phyloP scores from a whole-genome alignment of 495 filamentous ascomycete species.

The Hypomontagnella submonticulosa region DNA sequence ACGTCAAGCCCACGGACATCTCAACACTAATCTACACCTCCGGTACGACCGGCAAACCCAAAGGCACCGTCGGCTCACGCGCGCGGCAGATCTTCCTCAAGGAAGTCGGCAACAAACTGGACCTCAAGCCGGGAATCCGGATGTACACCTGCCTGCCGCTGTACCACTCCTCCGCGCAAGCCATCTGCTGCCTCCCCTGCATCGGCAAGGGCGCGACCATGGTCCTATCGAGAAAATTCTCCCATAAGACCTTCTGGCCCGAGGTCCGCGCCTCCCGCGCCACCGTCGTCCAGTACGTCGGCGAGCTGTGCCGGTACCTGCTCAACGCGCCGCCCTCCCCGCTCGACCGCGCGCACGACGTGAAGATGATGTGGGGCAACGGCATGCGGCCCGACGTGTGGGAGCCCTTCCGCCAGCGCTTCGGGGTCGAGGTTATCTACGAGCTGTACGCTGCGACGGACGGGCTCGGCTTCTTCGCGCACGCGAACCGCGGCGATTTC shows the following conservation, averaged over 20 bases:
- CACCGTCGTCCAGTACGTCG: conserved; percentile 80
- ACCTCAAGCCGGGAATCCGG: conserved; percentile 54
- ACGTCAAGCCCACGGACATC: conserved; percentile 20
- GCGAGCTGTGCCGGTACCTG: conserved; percentile 81
- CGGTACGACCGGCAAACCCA: conserved; percentile 65
- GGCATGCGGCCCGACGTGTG: conserved; percentile 82
- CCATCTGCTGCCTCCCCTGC: conserved; percentile 60
- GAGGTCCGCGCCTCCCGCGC: conserved; percentile 75
- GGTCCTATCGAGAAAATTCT: conserved; percentile 76
- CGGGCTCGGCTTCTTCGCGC: conserved; percentile 59
- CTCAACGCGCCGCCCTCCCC: conserved; percentile 72
- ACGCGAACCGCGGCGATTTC: conserved; percentile 67
- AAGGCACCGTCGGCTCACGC: conserved; percentile 53
- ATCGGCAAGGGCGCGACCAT: conserved; percentile 67
- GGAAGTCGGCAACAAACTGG: conserved; percentile 19
- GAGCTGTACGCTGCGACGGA: conserved; percentile 76
- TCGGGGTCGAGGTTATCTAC: conserved; percentile 64
- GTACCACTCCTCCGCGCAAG: conserved; percentile 78
- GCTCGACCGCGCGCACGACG: conserved; percentile 70
- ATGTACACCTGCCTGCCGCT: conserved; percentile 84
- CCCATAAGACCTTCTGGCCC: conserved; percentile 75
- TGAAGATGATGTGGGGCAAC: conserved; percentile 77
- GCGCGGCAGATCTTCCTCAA: conserved; percentile 38
- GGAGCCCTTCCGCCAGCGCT: conserved; percentile 71
- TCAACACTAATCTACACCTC: conserved; percentile 41